Evolutionary conservation across 2,329 filamentous ascomycete genomes (phyloP).

Genomic region (Talaromyces sp.): DNA sequence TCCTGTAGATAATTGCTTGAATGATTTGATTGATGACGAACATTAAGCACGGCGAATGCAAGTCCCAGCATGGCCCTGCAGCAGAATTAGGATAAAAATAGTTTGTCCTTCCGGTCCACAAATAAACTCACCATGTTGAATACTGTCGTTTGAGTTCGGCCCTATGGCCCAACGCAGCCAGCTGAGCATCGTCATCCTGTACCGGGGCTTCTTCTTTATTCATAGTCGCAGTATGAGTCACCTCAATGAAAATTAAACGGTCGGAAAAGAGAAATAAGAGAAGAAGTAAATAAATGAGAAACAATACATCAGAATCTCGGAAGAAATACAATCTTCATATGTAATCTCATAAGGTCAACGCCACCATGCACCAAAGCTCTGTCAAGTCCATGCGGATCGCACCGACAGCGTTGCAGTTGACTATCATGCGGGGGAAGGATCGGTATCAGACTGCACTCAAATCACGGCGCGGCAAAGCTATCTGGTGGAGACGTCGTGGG

Average conservation of each 20-base stretch:
- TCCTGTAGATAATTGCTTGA: neutral
- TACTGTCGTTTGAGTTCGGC: slow-evolving; percentile 61
- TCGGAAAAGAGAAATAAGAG: neutral
- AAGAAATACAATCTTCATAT: slow-evolving; percentile 6
- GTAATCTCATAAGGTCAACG: slow-evolving; percentile 3
- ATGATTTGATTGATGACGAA: slow-evolving; percentile 13
- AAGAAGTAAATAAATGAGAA: neutral
- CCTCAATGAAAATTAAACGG: neutral
- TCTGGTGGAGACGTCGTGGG: neutral
- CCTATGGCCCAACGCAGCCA: slow-evolving; percentile 53
- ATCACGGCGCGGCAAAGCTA: slow-evolving; percentile 1
- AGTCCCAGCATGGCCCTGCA: slow-evolving; percentile 59
- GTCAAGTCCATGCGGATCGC: slow-evolving; percentile 12
- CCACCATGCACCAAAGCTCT: slow-evolving; percentile 1
- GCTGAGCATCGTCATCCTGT: slow-evolving; percentile 25
- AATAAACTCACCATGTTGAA: slow-evolving; percentile 50
- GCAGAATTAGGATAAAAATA: neutral
- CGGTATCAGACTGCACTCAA: neutral
- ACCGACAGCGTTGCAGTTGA: slow-evolving; percentile 16
- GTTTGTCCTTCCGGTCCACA: no score
- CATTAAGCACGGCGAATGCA: slow-evolving; percentile 63
- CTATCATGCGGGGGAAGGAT: slow-evolving; percentile 18
- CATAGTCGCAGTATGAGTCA: slow-evolving; percentile 7
- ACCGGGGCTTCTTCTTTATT: slow-evolving; percentile 16
- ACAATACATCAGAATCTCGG: slow-evolving; percentile 1